Evolutionary conservation across 495 filamentous ascomycete genomes (phyloP).

Genomic region (Chaetomium cochliodes): DNA sequence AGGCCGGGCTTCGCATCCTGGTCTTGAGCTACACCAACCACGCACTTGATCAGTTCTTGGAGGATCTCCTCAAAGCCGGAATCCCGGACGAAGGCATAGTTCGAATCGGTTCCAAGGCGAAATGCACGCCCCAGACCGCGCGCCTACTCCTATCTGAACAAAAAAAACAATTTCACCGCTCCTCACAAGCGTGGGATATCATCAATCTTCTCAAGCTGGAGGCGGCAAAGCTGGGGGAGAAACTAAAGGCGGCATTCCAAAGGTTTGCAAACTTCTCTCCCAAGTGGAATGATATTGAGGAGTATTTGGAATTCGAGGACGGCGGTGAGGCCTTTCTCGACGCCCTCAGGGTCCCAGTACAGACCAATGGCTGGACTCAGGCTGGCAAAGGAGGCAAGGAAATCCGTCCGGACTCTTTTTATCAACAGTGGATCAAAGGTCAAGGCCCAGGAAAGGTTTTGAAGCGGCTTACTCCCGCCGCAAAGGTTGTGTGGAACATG

Average conservation of each 20-base stretch:
- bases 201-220: conserved; percentile 43
- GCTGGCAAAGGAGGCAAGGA: conserved; percentile 46
- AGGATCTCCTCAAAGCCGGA: conserved; percentile 64
- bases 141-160: conserved; percentile 53
- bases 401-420: conserved; percentile 53
- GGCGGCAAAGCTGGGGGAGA: conserved; percentile 23
- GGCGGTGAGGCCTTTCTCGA: conserved; percentile 55
- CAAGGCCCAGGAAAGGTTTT: conserved; percentile 46
- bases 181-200: conserved; percentile 37
- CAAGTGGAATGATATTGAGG: conserved; percentile 47
- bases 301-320: conserved; percentile 61
- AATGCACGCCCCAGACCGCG: conserved; percentile 53
- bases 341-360: conserved; percentile 52
- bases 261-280: conserved; percentile 9
- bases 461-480: conserved; percentile 25
- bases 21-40: conserved; percentile 69
- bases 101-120: conserved; percentile 59
- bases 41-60: conserved; percentile 72
- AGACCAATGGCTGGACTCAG: conserved; percentile 42
- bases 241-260: conserved; percentile 23
- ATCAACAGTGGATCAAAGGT: conserved; percentile 57
- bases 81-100: conserved; percentile 58
- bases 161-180: conserved; percentile 27
- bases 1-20: conserved; percentile 55
- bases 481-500: conserved; percentile 57